Percentiles rank a stretch among this genome's conserved stretches.
phyloP scores from a whole-genome alignment of 805 yeast genomes.

The Blastobotrys chiropterorum region DNA sequence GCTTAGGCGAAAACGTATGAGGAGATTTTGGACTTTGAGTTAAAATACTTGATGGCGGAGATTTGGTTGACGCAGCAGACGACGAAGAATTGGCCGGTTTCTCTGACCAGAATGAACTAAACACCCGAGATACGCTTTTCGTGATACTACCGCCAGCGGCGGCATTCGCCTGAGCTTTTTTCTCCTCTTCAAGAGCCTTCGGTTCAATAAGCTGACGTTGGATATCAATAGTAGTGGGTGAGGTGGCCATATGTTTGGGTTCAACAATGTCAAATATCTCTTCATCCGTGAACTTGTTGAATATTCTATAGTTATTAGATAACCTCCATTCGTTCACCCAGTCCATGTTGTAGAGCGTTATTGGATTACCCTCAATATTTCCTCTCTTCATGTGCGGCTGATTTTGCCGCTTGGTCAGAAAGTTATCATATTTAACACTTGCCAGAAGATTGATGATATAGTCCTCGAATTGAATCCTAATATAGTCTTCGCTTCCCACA shows the following conservation, averaged over 20 bases:
- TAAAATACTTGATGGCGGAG: not conserved
- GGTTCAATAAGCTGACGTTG: conserved; percentile 13
- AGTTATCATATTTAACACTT: conserved; percentile 62
- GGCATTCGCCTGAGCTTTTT: not conserved
- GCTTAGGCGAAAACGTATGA: not conserved
- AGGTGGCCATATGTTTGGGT: conserved; percentile 36
- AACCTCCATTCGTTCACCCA: conserved; percentile 50
- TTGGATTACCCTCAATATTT: conserved; percentile 30
- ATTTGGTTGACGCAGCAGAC: not conserved
- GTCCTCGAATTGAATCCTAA: conserved; percentile 84
- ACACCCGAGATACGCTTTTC: conserved; percentile 24
- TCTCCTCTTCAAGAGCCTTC: conserved; percentile 11
- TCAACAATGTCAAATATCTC: conserved; percentile 60
- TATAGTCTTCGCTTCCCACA: conserved; percentile 79
- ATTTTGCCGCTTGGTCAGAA: conserved; percentile 35
- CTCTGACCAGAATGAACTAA: conserved; percentile 25
- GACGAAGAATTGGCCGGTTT: not conserved
- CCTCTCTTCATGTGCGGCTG: conserved; percentile 7
- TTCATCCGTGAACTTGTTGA: conserved; percentile 55
- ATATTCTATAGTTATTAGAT: conserved; percentile 51
- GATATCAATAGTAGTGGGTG: conserved; percentile 7
- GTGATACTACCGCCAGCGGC: conserved; percentile 22
- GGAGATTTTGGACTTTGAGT: not conserved
- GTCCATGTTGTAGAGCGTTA: conserved; percentile 37
- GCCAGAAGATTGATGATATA: conserved; percentile 73